Base-by-base conservation (phyloP, 2,329 filamentous ascomycete species). In the Karstenula rhodostoma region DNA sequence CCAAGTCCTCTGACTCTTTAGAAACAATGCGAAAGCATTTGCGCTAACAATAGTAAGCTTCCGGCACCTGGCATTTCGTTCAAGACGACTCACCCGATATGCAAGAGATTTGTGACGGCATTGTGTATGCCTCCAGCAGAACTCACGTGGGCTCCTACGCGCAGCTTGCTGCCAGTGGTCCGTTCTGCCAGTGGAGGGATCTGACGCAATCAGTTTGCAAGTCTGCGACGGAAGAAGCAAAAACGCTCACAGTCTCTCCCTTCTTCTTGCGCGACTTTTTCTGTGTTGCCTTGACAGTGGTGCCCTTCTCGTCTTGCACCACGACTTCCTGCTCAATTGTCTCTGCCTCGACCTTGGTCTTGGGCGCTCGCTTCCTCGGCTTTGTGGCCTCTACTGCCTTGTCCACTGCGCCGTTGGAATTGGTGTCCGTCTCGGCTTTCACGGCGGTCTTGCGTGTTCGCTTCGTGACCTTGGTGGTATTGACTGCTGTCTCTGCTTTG, bases 1-100 rank as follows among this genome's bases (percentile, higher is more conserved):
- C 95, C 95, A 99, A 82, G 97, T 98, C 57, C 94, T 89, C 78
- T 99, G 95, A 0, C 92, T 96, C 77, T 98, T 98, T 68, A 99
- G 85, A 80, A 99, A 99, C 22, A 98, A 84, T 4, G 95, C 95
- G 69, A 98, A 96, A 10, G 94, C 88, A 75, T 98, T 99, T 64
- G 91, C 94, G 56, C 94, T 81, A 69, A 6, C 67, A 55, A 32
- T 61, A 53, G 64, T 81, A 70, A 68, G 68, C 25, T 23, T 29
- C 7, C n/a, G n/a, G 17, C n/a, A 51, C 13, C 23, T 32, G 49
- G 2, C 43, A 3, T n/a, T n/a, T n/a, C 25, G 4, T 46, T 27
- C n/a, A 22, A 10, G 12, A 1, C 5, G 22, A 73, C 73, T 67
- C 73, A 85, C 83, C 85, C 94, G 65, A 97, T 93, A 52, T 93